Evolutionary conservation across 2,329 filamentous ascomycete species (phyloP).

Genomic region (Aspergillus terreus): DNA sequence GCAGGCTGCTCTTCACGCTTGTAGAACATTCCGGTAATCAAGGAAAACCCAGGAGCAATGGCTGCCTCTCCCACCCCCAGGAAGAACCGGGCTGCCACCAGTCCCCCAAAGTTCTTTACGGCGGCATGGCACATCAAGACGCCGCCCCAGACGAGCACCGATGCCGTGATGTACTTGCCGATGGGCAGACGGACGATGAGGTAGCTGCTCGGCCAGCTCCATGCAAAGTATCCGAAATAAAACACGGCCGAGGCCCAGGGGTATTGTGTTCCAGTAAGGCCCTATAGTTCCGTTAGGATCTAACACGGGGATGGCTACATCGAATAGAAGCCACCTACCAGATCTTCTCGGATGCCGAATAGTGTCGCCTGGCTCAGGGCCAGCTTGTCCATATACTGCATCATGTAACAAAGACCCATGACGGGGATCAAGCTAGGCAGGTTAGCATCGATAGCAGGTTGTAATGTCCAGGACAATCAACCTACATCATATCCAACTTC

Average conservation of each 20-base stretch:
- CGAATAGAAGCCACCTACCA: constrained; percentile 12
- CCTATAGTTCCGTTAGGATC: constrained; percentile 12
- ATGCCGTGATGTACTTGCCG: constrained; percentile 25
- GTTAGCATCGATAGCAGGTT: not conserved
- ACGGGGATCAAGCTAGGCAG: constrained; percentile 21
- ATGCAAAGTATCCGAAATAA: constrained; percentile 34
- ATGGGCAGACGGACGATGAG: constrained; percentile 32
- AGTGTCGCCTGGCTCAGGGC: constrained; percentile 28
- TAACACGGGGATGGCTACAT: too few relatives aligned
- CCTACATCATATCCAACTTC: constrained; percentile 26
- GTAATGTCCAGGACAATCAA: not conserved
- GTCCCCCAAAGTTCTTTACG: constrained; percentile 23
- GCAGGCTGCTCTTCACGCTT: constrained; percentile 31
- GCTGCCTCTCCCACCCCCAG: constrained; percentile 27
- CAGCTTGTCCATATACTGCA: constrained; percentile 29
- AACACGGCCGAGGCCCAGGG: constrained; percentile 31
- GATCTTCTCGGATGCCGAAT: constrained; percentile 22
- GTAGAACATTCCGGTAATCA: constrained; percentile 37
- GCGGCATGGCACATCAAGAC: constrained; percentile 31
- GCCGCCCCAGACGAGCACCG: constrained; percentile 32
- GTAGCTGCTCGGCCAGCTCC: constrained; percentile 39
- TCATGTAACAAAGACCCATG: constrained; percentile 28
- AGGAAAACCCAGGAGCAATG: constrained; percentile 31
- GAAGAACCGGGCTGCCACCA: constrained; percentile 41
- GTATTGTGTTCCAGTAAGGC: constrained; percentile 25